Evolutionary conservation across 345 rosid genomes (phyloP).

Genomic region (Pistacia vera): DNA sequence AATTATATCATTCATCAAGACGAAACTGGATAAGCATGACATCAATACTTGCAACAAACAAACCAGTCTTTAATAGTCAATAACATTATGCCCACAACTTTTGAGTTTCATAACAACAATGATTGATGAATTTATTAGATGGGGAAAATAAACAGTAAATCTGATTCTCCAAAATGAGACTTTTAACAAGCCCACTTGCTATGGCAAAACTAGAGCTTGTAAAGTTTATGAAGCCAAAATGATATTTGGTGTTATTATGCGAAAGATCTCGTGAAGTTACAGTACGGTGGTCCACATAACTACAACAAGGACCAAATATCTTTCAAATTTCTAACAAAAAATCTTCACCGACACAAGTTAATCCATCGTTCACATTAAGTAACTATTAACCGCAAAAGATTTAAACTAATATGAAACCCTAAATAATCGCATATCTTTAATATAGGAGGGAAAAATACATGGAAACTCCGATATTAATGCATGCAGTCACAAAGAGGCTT

Average conservation of each 20-base stretch:
- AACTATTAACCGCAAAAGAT: neutral
- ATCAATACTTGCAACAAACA: neutral
- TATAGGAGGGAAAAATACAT: too few relatives aligned
- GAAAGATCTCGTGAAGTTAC: neutral
- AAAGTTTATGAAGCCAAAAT: neutral
- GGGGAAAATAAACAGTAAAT: neutral
- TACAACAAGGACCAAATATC: too few relatives aligned
- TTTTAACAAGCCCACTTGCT: neutral
- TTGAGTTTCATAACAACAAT: neutral
- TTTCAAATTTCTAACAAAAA: too few relatives aligned
- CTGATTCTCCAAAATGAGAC: neutral
- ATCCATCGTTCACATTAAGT: too few relatives aligned
- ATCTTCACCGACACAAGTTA: too few relatives aligned
- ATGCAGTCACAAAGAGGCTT: too few relatives aligned
- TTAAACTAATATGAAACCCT: neutral
- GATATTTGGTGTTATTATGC: neutral
- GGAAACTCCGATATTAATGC: too few relatives aligned
- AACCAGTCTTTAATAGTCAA: neutral
- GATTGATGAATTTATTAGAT: neutral
- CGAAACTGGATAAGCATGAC: neutral
- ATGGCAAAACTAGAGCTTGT: neutral
- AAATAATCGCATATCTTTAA: too few relatives aligned
- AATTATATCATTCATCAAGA: neutral
- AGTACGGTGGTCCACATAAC: neutral
- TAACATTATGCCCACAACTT: neutral